These are phyloP conservation scores for Exserohilum rostratum DNA, from an alignment of 2,329 filamentous ascomycete species.

Conservation along the genomic window DNA sequence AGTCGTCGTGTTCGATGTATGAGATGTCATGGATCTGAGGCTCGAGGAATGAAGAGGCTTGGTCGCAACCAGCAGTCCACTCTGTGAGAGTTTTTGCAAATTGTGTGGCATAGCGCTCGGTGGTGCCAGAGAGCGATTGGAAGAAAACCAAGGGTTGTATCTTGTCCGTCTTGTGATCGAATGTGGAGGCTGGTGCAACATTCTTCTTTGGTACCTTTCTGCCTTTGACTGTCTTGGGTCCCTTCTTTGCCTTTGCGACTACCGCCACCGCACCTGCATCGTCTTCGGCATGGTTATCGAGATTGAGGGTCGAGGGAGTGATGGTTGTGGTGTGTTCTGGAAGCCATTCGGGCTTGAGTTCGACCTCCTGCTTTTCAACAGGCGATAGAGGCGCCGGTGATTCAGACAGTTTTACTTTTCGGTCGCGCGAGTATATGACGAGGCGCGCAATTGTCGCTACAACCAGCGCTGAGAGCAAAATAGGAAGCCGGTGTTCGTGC, in stretches of 20 bases:
- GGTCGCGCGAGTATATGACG: conserved; percentile 32
- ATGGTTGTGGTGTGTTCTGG: conserved; percentile 42
- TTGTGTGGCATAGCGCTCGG: conserved; percentile 72
- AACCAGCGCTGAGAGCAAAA: conserved; percentile 41
- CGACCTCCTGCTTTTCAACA: conserved; percentile 37
- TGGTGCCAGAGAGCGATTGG: conserved; percentile 84
- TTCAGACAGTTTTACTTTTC: conserved; percentile 35
- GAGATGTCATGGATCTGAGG: conserved; percentile 78
- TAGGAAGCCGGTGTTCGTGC: conserved; percentile 44
- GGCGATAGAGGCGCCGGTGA: conserved; percentile 44
- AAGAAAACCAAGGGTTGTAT: conserved; percentile 84
- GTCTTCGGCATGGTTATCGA: conserved; percentile 41
- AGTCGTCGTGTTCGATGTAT: conserved; percentile 90
- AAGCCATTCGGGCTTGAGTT: conserved; percentile 44
- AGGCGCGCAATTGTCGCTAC: conserved; percentile 40
- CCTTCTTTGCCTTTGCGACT: conserved; percentile 36
- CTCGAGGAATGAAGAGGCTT: conserved; percentile 54
- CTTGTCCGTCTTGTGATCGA: conserved; percentile 48
- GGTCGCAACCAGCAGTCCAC: conserved; percentile 44
- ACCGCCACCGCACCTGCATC: conserved; percentile 23
- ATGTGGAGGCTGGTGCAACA: conserved; percentile 21
- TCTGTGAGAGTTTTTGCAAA: conserved; percentile 64
- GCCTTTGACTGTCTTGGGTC: conserved; percentile 49
- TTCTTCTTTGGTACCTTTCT: conserved; percentile 35
- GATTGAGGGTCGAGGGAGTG: conserved; percentile 23